These are phyloP conservation scores for Trichoderma asperellum DNA, from an alignment of 2,329 filamentous ascomycete genomes.

Conservation along the genomic window DNA sequence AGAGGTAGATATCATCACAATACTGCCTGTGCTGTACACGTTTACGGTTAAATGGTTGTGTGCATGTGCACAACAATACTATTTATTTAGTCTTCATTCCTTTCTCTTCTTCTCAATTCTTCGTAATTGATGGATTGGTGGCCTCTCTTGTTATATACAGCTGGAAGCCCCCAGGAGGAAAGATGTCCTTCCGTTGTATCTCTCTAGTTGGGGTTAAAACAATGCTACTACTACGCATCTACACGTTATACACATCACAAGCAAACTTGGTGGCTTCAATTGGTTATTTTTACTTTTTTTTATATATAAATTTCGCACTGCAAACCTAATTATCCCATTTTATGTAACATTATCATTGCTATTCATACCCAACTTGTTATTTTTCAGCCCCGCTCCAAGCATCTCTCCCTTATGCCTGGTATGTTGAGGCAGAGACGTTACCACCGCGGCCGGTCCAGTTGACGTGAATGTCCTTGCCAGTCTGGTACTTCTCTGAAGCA, in stretches of 20 bases:
- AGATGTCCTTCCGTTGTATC: neutral
- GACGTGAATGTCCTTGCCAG: conserved; percentile 90
- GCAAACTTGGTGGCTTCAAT: neutral
- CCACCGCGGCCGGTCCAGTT: conserved; percentile 99
- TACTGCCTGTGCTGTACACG: neutral
- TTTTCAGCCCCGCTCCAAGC: neutral
- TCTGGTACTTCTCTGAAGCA: conserved; percentile 78
- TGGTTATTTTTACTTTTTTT: conserved; percentile 13
- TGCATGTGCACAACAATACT: neutral
- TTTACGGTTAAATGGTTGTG: neutral
- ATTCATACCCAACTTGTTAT: conserved; percentile 25
- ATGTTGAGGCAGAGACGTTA: conserved; percentile 95
- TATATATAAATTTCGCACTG: conserved; percentile 7
- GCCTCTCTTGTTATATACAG: neutral
- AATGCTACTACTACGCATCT: neutral
- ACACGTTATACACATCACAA: neutral
- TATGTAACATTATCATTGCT: conserved; percentile 25
- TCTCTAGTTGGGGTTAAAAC: neutral
- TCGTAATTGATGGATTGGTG: neutral
- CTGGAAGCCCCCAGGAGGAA: too few relatives aligned
- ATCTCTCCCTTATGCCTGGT: conserved; percentile 74
- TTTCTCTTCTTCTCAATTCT: too few relatives aligned
- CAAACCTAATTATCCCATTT: conserved; percentile 24
- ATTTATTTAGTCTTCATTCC: neutral
- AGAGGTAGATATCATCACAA: too few relatives aligned